Evolutionary conservation across 441 rosid species (phyloP), one percentile per base, ranked within the genome.

Genomic region (Arabidopsis hybrid): DNA sequence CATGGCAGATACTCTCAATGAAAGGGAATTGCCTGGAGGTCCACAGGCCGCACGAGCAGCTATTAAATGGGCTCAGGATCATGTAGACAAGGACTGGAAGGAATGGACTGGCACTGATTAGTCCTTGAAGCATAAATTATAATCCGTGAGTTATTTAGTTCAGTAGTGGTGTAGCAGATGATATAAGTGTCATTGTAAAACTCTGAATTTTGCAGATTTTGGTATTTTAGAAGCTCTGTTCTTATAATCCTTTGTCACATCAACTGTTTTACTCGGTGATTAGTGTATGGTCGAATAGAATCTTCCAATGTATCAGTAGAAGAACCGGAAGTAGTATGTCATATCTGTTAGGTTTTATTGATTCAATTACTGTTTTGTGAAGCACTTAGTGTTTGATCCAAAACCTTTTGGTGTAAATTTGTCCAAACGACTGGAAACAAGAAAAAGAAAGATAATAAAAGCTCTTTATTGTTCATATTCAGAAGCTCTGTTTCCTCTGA

Each of bases 21-120:
- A 91, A 76, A 80, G 77, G 16, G 95, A 85, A 3, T 70, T 91
- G 53, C 95, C 95, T 2, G 96, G 96, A 71, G 96, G 93, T 45
- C 90, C 92, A 8, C 91, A 94, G 78, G 92, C 93, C 36, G 97
- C 93, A n/a, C 89, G 89, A 10, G 85, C 83, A 6, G 96, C 99
- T 1, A 85, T 94, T 17, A 91, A 86, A 79, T 91, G 99, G 98
- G 99, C 95, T 10, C 91, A 82, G 67, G 69, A 63, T 42, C 87
- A 91, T 51, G 90, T 94, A 2, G 98, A 91, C 81, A 87, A 88
- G 21, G 95, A 91, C 79, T 89, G 97, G 95, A 84, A 89, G 32
- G 89, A 89, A 69, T 94, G 97, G 98, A 90, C 82, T 21, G 87
- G 69, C 61, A 75, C 73, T 60, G 73, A 79, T 71, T 79, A 70